Evolutionary conservation across 257 asterid species (phyloP).

Genomic region (Eustoma russellianum): DNA sequence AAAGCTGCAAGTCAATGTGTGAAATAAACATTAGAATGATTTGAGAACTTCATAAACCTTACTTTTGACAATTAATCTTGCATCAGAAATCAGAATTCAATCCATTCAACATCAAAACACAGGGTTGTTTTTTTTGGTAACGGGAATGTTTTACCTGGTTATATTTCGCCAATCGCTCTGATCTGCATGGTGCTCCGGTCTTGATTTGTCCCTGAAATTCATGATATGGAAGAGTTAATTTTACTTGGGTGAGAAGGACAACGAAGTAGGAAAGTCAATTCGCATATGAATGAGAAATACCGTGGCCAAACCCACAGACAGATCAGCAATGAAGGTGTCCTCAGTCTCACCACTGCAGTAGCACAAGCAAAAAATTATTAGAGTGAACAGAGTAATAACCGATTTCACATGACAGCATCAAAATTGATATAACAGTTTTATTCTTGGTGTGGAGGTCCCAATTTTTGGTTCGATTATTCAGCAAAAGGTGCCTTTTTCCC

Average conservation of each 20-base stretch:
- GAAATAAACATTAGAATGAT: background rate
- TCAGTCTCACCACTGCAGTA: conserved; percentile 85
- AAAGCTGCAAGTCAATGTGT: conserved; percentile 34
- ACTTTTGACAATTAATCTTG: no score
- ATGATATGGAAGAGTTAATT: background rate
- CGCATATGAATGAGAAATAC: conserved; percentile 19
- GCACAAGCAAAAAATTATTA: background rate
- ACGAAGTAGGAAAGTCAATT: background rate
- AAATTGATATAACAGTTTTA: no score
- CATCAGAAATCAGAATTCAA: no score
- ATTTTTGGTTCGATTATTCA: no score
- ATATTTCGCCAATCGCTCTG: conserved; percentile 64
- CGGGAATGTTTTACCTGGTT: no score
- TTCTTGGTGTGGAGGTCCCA: no score
- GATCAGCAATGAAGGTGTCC: conserved; percentile 98
- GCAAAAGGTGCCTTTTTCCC: no score
- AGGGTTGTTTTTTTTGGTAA: background rate
- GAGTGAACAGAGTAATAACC: background rate
- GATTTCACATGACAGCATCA: no score
- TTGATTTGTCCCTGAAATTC: conserved; percentile 73
- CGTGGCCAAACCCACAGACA: conserved; percentile 89
- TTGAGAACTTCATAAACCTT: no score
- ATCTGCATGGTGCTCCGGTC: conserved; percentile 98
- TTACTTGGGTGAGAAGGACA: background rate
- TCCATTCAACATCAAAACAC: no score